These are phyloP conservation scores for Dactylellina cionopaga DNA, from an alignment of 2,329 filamentous ascomycete genomes.

Conservation along the genomic window DNA sequence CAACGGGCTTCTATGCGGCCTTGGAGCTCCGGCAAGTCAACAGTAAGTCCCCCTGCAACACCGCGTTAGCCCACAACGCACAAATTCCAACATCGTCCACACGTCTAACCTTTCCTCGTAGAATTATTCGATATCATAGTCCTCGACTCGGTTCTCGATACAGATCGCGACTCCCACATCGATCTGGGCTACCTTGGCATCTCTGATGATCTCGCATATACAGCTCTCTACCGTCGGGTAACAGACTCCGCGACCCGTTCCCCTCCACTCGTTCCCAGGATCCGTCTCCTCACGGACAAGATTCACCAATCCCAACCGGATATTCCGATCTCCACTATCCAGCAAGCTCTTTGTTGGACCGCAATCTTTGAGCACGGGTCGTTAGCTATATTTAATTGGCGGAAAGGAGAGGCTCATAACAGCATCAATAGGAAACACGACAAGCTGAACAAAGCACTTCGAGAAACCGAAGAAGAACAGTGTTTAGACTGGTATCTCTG, in stretches of 20 bases:
- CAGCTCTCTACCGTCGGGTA: slow-evolving; percentile 23
- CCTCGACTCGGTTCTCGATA: slow-evolving; percentile 40
- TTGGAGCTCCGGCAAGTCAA: slow-evolving; percentile 40
- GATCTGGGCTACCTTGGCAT: slow-evolving; percentile 2
- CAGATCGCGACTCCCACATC: slow-evolving; percentile 1
- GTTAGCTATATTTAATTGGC: slow-evolving; percentile 23
- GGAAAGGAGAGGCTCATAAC: not conserved
- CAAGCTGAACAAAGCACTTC: not conserved
- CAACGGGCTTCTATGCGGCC: slow-evolving; percentile 28
- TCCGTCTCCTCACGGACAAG: slow-evolving; percentile 8
- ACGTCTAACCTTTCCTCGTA: not conserved
- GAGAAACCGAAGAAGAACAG: not conserved
- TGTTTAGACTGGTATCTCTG: slow-evolving; percentile 23
- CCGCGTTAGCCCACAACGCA: too few species aligned
- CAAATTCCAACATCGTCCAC: slow-evolving; percentile 6
- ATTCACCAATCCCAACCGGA: slow-evolving; percentile 7
- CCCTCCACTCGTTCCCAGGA: slow-evolving; percentile 13
- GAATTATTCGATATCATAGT: slow-evolving; percentile 30
- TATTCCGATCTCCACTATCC: not conserved
- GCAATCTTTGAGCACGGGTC: not conserved
- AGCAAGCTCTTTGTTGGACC: slow-evolving; percentile 7
- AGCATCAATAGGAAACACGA: slow-evolving; percentile 20
- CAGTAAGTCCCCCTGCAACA: slow-evolving; percentile 20
- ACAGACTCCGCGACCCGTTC: slow-evolving; percentile 14
- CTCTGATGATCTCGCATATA: slow-evolving; percentile 17